A percentile compares a stretch with the other conserved stretches of the same genome.
phyloP scores from a whole-genome alignment of 495 filamentous ascomycete genomes.

The Penicillium angulare region DNA sequence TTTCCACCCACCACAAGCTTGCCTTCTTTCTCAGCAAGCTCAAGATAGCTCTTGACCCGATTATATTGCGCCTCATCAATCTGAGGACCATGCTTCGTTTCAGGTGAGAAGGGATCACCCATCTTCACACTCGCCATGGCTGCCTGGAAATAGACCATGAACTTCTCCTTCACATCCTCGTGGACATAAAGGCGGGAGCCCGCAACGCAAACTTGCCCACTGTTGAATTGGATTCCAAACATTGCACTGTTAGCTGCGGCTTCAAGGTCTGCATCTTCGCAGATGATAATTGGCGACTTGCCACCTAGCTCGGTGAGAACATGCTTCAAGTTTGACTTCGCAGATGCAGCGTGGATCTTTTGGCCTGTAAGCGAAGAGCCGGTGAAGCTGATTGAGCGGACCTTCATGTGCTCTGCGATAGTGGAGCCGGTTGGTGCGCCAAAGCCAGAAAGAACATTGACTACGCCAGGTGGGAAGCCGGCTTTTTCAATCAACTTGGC shows the following conservation, averaged over 20 bases:
- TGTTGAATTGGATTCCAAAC: constrained; percentile 65
- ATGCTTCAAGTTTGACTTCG: constrained; percentile 81
- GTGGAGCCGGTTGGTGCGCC: constrained; percentile 50
- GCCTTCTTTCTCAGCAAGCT: constrained; percentile 72
- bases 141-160: constrained; percentile 69
- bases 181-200: constrained; percentile 87
- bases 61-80: constrained; percentile 81
- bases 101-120: constrained; percentile 74
- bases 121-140: constrained; percentile 59
- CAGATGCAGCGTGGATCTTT: constrained; percentile 84
- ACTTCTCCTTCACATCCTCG: constrained; percentile 72
- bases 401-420: constrained; percentile 50
- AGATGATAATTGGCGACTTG: constrained; percentile 83
- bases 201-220: constrained; percentile 89
- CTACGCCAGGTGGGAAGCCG: constrained; percentile 53
- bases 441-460: constrained; percentile 55
- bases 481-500: constrained; percentile 68
- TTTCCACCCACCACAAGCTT: constrained; percentile 69
- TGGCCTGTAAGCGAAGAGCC: constrained; percentile 78
- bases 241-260: constrained; percentile 80
- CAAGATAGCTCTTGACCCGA: constrained; percentile 71
- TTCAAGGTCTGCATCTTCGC: constrained; percentile 85
- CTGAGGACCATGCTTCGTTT: constrained; percentile 80
- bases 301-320: constrained; percentile 92
- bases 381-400: constrained; percentile 92